Percentiles rank a stretch among this genome's conserved stretches.
These are phyloP conservation scores for Hippophae rhamnoides DNA, from an alignment of 306 rosid genomes.

Conservation along the genomic window DNA sequence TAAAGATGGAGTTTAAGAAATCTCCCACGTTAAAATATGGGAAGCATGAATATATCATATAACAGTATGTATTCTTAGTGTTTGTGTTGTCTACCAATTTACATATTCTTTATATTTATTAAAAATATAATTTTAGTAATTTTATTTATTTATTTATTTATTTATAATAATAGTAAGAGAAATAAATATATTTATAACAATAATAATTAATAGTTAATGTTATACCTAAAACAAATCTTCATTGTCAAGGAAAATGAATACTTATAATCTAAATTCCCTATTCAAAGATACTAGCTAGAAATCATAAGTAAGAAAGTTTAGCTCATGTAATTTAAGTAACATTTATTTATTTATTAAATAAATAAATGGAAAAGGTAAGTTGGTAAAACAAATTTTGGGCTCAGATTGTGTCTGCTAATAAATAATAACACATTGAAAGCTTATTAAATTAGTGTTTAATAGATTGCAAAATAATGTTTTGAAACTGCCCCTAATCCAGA, in stretches of 20 bases:
- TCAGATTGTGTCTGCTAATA: slow-evolving; percentile 10
- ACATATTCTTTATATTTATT: too few species aligned
- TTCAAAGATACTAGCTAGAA: slow-evolving; percentile 24
- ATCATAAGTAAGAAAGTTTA: slow-evolving; percentile 11
- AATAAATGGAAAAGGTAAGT: slow-evolving; percentile 30
- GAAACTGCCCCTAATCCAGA: not conserved
- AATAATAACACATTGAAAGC: not conserved
- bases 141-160: too few species aligned
- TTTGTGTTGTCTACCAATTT: too few species aligned
- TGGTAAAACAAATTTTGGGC: slow-evolving; percentile 15
- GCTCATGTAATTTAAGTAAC: slow-evolving; percentile 12
- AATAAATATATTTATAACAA: slow-evolving; percentile 28
- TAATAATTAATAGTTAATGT: not conserved
- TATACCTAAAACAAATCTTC: too few species aligned
- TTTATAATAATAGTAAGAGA: slow-evolving; percentile 10
- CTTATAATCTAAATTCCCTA: slow-evolving; percentile 9
- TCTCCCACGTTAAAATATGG: too few species aligned
- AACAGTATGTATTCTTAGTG: too few species aligned
- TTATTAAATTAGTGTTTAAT: not conserved
- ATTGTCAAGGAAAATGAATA: slow-evolving; percentile 16
- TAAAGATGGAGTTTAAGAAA: too few species aligned
- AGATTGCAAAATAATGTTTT: not conserved
- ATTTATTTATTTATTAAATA: slow-evolving; percentile 16
- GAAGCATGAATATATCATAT: too few species aligned
- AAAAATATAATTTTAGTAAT: too few species aligned